phyloP scores from a whole-genome alignment of 208 protist species.

The Leishmania tropica region DNA sequence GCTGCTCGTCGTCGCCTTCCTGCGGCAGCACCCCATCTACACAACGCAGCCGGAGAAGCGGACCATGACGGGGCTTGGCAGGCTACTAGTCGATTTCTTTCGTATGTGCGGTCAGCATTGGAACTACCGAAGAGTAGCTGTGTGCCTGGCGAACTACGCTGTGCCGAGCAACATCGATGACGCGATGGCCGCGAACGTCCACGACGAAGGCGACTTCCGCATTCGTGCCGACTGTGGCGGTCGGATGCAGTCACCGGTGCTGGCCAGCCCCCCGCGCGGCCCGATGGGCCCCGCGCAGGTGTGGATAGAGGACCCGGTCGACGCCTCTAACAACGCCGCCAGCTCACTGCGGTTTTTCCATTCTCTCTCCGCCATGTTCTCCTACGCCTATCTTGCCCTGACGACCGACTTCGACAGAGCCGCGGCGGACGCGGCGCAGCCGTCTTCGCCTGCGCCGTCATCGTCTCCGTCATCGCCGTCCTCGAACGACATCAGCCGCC shows the following conservation, averaged over 20 bases:
- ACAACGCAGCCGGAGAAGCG: slow-evolving; percentile 49
- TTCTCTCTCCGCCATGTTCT: slow-evolving; percentile 70
- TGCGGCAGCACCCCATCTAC: slow-evolving; percentile 91
- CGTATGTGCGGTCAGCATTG: slow-evolving; percentile 91
- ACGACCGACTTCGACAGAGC: slow-evolving; percentile 39
- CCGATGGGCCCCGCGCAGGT: slow-evolving; percentile 46
- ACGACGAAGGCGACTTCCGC: slow-evolving; percentile 20
- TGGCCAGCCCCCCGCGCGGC: slow-evolving; percentile 24
- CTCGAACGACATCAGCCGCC: slow-evolving; percentile 42
- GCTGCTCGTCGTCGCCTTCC: slow-evolving; percentile 90
- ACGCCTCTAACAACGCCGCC: slow-evolving; percentile 80
- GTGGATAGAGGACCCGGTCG: slow-evolving; percentile 71
- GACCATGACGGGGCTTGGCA: slow-evolving; percentile 77
- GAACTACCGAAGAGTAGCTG: slow-evolving; percentile 78
- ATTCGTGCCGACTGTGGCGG: slow-evolving; percentile 2
- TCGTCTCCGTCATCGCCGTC: slow-evolving; percentile 43
- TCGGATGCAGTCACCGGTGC: slow-evolving; percentile 24
- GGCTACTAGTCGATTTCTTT: slow-evolving; percentile 94
- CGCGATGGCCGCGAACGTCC: background rate
- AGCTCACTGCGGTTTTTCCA: slow-evolving; percentile 80
- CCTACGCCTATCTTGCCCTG: slow-evolving; percentile 70
- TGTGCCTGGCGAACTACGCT: slow-evolving; percentile 57
- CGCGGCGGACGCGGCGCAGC: background rate
- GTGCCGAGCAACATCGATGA: background rate
- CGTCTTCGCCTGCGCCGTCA: background rate